Conservation (phyloP, 306 rosid species). For the Pachyrhizus erosus region DNA sequence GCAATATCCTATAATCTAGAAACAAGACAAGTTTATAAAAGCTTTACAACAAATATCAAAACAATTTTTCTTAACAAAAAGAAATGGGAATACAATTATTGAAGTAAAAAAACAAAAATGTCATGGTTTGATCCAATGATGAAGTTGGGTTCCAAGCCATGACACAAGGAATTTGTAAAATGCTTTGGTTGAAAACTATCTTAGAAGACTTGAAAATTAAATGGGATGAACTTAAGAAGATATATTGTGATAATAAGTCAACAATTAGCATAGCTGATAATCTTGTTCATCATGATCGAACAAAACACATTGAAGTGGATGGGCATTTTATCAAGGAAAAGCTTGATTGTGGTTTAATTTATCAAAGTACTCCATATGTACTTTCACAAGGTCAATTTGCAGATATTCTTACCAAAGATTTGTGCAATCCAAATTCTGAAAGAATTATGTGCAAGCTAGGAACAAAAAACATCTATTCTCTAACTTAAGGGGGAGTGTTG, state of each 20-base stretch:
- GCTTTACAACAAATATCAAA: no score
- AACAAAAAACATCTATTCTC: not conserved
- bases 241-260: not conserved
- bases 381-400: not conserved
- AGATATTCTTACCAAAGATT: not conserved
- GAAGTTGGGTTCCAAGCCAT: not conserved
- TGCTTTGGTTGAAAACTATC: not conserved
- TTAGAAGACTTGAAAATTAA: not conserved
- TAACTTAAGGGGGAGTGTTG: not conserved
- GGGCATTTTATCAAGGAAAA: not conserved
- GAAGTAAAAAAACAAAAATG: no score
- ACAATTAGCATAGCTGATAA: not conserved
- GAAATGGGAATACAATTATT: no score
- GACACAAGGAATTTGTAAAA: not conserved
- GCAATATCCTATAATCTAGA: no score
- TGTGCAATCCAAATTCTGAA: not conserved
- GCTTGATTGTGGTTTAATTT: not conserved
- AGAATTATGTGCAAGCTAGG: not conserved
- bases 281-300: not conserved
- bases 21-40: no score
- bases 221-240: not conserved
- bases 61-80: no score
- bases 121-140: no score
- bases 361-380: not conserved
- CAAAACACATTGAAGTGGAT: not conserved